Conservation (phyloP, 2,329 filamentous ascomycete genomes). For the Sporothrix protearum region DNA sequence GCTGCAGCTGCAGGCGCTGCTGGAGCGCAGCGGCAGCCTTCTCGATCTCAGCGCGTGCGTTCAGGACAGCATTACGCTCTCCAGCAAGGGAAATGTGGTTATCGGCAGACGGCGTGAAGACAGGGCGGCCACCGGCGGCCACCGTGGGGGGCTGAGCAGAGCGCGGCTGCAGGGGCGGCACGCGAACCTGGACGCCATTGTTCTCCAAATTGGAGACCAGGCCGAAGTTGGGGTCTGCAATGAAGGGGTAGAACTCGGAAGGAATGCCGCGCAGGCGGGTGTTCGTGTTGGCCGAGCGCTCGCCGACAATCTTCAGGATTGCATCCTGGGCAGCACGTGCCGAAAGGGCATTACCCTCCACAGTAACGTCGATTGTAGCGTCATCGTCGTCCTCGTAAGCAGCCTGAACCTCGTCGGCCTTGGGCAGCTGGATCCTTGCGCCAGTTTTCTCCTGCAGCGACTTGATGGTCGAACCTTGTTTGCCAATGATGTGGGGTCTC, state of each 20-base stretch:
- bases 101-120: constrained; percentile 67
- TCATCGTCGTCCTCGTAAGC: constrained; percentile 73
- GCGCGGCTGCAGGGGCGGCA: constrained; percentile 79
- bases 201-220: constrained; percentile 65
- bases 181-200: constrained; percentile 73
- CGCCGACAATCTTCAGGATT: constrained; percentile 82
- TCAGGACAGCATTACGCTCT: constrained; percentile 77
- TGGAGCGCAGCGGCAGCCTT: constrained; percentile 71
- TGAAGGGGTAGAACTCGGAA: constrained; percentile 91
- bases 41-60: constrained; percentile 77
- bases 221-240: constrained; percentile 73
- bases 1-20: constrained; percentile 70
- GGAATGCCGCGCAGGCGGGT: constrained; percentile 80
- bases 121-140: constrained; percentile 58
- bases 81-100: constrained; percentile 82
- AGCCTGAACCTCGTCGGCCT: constrained; percentile 61
- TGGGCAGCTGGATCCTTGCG: constrained; percentile 85
- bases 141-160: constrained; percentile 63
- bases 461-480: constrained; percentile 85
- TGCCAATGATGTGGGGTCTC: constrained; percentile 88
- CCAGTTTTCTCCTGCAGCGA: constrained; percentile 84
- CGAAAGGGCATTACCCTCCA: constrained; percentile 88
- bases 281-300: constrained; percentile 77
- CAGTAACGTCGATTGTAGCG: constrained; percentile 74
- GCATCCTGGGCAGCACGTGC: constrained; percentile 78